Base-by-base conservation (phyloP, 345 rosid genomes). In the Ceriops tagal region DNA sequence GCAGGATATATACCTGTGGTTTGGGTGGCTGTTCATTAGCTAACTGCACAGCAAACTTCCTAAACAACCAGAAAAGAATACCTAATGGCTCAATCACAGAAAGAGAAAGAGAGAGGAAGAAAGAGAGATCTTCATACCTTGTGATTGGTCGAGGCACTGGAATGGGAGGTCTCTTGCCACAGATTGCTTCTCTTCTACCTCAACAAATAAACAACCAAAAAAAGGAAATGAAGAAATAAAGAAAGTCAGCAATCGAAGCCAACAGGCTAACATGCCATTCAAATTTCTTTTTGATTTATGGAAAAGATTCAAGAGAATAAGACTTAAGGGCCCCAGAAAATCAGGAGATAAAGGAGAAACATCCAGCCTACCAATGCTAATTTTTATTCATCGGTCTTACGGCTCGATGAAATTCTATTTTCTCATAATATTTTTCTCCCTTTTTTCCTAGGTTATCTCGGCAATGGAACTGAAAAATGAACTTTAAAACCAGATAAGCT, bases 111-210 rank as follows among this genome's bases (percentile, higher is more conserved):
- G 8, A 58, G 63, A 66, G 53, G 31, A 6, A 37, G 46, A 43
- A 15, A 43, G 49, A 43, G 18, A 13, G 68, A 16, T 53, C 62
- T 83, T 66, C 16, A 55, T 58, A 92, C 96, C 99, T 86, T 43
- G 98, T 95, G 32, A 95, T 79, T 28, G 98, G 96, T 74, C 96
- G 83, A 81, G 90, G 93, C 35, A 70, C 82, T 8, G 89, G 90
- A 60, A 83, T 73, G 51, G 83, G 79, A 57, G 79, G 81, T 73
- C 77, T 85, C 75, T 87, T 90, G 30, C 80, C 79, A 69, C 80
- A 80, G 20, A 73, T 35, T 70, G 69, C 88, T 78, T 80, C 66
- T 64, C 66, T 81, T 80, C 96, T 87, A 77, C 28, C 61, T 60
- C 21, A 51, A 52, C 35, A 22, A 55, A 55, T 43, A 43, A 43